Evolutionary conservation across 1,284 basidiomycete species (phyloP).

Genomic region (Inonotus obliquus): DNA sequence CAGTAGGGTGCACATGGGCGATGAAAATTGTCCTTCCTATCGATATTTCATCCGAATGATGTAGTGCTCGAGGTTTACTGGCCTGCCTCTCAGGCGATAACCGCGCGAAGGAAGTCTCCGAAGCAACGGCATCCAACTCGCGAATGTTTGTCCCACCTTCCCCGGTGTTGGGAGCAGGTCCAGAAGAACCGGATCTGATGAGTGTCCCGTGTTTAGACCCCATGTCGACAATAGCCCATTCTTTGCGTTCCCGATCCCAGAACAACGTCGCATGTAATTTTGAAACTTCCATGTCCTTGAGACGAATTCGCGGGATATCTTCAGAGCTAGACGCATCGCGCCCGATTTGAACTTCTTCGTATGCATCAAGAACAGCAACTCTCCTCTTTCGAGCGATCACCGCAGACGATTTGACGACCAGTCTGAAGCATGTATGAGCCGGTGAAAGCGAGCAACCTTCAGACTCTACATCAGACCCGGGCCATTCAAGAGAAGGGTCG

Average conservation of each 20-base stretch:
- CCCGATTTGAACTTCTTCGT: constrained; percentile 63
- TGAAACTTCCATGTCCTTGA: constrained; percentile 78
- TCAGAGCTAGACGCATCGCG: constrained; percentile 52
- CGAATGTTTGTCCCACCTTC: not conserved
- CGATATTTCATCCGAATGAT: constrained; percentile 58
- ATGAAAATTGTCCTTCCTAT: constrained; percentile 66
- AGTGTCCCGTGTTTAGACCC: constrained; percentile 79
- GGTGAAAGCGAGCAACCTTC: constrained; percentile 3
- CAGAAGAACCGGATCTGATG: constrained; percentile 27
- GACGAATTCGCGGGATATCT: constrained; percentile 55
- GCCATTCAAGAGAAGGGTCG: constrained; percentile 54
- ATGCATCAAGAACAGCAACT: constrained; percentile 58
- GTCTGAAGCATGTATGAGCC: constrained; percentile 40
- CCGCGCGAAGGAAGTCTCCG: constrained; percentile 29
- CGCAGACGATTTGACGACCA: constrained; percentile 48
- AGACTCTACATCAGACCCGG: constrained; percentile 28
- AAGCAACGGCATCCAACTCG: constrained; percentile 9
- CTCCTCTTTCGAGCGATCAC: constrained; percentile 47
- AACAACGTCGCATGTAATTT: constrained; percentile 72
- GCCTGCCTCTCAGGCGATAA: constrained; percentile 60
- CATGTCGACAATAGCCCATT: constrained; percentile 76
- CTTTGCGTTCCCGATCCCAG: constrained; percentile 53
- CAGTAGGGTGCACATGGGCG: constrained; percentile 60
- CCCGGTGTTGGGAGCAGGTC: not conserved
- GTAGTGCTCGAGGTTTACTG: constrained; percentile 58